Conservation (phyloP, 192 early-diverging fungal genomes). For the Coemansia sp. region DNA sequence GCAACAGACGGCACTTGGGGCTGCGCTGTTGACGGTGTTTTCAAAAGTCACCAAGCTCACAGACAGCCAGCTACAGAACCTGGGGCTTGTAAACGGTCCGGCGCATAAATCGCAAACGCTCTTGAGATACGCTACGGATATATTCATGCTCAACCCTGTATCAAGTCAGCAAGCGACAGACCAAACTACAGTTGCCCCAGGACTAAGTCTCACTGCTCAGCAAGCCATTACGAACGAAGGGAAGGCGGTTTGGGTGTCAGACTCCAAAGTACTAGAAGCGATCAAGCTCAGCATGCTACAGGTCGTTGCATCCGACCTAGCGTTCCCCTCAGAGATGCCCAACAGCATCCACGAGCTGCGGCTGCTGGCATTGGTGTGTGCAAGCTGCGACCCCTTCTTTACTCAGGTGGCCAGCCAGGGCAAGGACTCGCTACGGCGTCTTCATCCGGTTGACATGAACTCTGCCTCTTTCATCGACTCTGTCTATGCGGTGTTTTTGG, state of each 20-base stretch:
- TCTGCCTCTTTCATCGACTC: constrained; percentile 52
- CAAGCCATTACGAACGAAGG: constrained; percentile 60
- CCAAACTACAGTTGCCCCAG: constrained; percentile 4
- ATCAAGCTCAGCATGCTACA: constrained; percentile 21
- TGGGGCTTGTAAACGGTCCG: not conserved
- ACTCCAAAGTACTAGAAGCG: constrained; percentile 25
- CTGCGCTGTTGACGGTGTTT: constrained; percentile 66
- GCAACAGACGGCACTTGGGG: constrained; percentile 60
- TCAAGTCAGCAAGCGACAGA: not conserved
- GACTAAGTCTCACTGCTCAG: constrained; percentile 14
- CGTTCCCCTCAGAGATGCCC: constrained; percentile 45
- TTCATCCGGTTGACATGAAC: constrained; percentile 69
- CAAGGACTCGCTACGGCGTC: constrained; percentile 76
- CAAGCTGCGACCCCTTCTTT: constrained; percentile 65
- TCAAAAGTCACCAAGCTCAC: constrained; percentile 9
- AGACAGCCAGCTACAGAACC: constrained; percentile 12
- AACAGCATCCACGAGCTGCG: constrained; percentile 52
- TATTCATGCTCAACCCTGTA: constrained; percentile 19
- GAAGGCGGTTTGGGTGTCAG: constrained; percentile 67
- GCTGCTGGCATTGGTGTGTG: constrained; percentile 30
- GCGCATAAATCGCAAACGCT: constrained; percentile 7
- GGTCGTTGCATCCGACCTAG: constrained; percentile 26
- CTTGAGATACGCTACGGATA: constrained; percentile 9
- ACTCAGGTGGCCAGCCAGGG: constrained; percentile 59
- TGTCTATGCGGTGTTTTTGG: constrained; percentile 63